These are phyloP conservation scores for Lepidium aucheri DNA, from an alignment of 345 rosid genomes.

Conservation along the genomic window DNA sequence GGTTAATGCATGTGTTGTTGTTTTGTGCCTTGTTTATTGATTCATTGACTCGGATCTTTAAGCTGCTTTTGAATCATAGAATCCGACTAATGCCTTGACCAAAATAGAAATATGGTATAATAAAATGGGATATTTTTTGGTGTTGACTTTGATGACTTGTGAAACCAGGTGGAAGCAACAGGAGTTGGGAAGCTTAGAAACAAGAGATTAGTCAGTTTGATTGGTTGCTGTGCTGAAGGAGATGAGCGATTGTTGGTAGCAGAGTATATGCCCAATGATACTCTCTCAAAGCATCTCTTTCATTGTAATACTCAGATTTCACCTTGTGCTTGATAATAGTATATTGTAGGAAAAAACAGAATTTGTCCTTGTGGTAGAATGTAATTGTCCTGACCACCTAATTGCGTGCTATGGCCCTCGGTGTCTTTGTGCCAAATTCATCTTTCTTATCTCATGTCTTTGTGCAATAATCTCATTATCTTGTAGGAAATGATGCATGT, in stretches of 20 bases:
- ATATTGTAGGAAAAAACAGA: not conserved
- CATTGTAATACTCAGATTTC: conserved; percentile 46
- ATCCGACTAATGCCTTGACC: not conserved
- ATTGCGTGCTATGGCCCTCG: not conserved
- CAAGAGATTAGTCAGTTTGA: conserved; percentile 80
- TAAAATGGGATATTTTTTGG: not conserved
- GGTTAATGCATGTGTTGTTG: not conserved
- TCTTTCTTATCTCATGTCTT: too few relatives aligned
- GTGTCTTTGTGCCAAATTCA: too few relatives aligned
- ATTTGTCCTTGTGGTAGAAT: not conserved
- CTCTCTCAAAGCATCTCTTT: conserved; percentile 94
- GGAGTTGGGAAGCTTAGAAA: conserved; percentile 86
- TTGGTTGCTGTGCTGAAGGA: conserved; percentile 93
- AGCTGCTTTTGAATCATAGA: not conserved
- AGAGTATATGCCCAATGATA: conserved; percentile 91
- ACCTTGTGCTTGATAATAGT: not conserved
- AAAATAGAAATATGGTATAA: not conserved
- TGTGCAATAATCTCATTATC: not conserved
- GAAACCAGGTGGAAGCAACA: conserved; percentile 65
- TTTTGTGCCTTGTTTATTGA: not conserved
- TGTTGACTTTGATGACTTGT: conserved; percentile 20
- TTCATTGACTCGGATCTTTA: not conserved
- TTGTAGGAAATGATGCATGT: conserved; percentile 29
- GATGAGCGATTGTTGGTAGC: conserved; percentile 92
- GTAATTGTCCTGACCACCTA: not conserved